A percentile compares a stretch with the other conserved stretches of the same genome.
These are phyloP conservation scores for Apiospora aurea DNA, from an alignment of 2,329 filamentous ascomycete genomes.

Conservation along the genomic window DNA sequence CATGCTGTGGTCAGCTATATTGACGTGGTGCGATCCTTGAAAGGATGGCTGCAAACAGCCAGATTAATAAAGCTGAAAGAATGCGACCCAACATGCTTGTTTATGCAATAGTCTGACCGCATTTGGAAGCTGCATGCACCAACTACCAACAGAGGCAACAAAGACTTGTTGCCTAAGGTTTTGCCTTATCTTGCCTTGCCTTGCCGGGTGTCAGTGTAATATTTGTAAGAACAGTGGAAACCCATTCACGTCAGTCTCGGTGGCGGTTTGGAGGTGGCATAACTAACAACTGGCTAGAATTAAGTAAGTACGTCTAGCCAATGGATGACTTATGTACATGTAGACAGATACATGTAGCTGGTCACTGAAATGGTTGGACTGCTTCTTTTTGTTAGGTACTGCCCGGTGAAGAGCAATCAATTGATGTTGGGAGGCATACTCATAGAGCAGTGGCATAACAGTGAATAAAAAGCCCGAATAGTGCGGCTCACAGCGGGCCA, in stretches of 20 bases:
- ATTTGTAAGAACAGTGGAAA: background rate
- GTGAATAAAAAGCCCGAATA: background rate
- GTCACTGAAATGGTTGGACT: no score
- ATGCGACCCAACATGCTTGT: background rate
- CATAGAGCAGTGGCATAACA: background rate
- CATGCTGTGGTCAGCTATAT: background rate
- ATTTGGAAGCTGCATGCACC: background rate
- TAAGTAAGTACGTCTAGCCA: no score
- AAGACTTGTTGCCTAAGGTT: background rate
- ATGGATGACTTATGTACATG: no score
- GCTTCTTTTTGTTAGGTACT: no score
- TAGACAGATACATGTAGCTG: no score
- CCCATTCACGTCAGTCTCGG: background rate
- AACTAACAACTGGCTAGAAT: no score
- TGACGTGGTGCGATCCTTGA: no score
- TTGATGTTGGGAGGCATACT: no score
- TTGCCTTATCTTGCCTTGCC: background rate
- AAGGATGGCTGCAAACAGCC: background rate
- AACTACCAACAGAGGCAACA: background rate
- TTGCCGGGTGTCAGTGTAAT: background rate
- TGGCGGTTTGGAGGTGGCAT: no score
- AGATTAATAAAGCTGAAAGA: constrained; percentile 8
- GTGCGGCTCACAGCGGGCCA: constrained; percentile 12
- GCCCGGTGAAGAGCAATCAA: no score
- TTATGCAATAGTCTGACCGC: background rate